Conservation (phyloP, 345 rosid genomes). For the Carallia pectinifolia region DNA sequence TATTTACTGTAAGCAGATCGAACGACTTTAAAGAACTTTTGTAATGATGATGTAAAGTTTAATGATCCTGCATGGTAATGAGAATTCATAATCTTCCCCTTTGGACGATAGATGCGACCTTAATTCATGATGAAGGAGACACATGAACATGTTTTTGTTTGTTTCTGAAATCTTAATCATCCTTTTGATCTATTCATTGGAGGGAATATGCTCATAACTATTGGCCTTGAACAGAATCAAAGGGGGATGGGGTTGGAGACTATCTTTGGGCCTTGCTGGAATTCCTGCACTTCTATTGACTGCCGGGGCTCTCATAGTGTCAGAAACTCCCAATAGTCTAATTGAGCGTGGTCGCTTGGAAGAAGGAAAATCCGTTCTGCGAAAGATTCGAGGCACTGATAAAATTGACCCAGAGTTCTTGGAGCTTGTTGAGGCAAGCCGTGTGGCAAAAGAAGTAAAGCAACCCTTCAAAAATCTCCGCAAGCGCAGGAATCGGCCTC, state of each 20-base stretch:
- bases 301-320: slow-evolving; percentile 67
- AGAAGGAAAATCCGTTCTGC: slow-evolving; percentile 82
- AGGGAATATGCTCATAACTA: no score
- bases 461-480: slow-evolving; percentile 89
- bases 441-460: slow-evolving; percentile 73
- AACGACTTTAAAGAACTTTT: no score
- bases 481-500: slow-evolving; percentile 71
- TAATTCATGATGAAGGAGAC: no score
- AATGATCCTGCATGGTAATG: no score
- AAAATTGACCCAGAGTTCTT: slow-evolving; percentile 77
- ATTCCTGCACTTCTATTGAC: slow-evolving; percentile 82
- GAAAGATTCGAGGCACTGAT: slow-evolving; percentile 74
- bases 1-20: no score
- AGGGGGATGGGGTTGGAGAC: slow-evolving; percentile 96
- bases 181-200: no score
- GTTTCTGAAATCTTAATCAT: no score
- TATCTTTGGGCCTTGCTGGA: slow-evolving; percentile 86
- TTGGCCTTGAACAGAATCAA: slow-evolving; percentile 44
- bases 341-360: slow-evolving; percentile 81
- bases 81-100: no score
- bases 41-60: no score
- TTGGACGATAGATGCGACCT: no score
- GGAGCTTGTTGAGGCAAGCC: slow-evolving; percentile 92
- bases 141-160: no score
- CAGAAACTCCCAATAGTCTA: slow-evolving; percentile 89